Evolutionary conservation across 2,329 filamentous ascomycete species (phyloP), one percentile per base, ranked within the genome.

Genomic region (Alternaria conjuncta): DNA sequence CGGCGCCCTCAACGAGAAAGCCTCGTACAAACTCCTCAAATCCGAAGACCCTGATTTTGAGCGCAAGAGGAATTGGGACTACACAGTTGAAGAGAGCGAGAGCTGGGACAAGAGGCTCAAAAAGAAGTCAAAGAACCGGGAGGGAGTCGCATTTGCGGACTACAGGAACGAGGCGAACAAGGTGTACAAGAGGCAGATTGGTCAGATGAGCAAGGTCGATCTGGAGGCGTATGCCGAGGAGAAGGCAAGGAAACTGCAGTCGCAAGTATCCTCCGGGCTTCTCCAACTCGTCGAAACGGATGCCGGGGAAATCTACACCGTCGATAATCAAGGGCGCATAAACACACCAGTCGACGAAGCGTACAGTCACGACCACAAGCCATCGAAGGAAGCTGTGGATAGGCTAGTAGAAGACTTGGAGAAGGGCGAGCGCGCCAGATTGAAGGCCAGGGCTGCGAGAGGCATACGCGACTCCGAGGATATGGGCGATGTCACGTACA

Each of bases 41-140:
- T 93, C 94, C 5, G 94, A 97, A 74, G 90, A 94, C 2, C 93
- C 92, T 59, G 96, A 98, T 80, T 99, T 98, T 76, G 96, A 99
- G 85, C 92, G 96, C 70, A 97, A 98, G 82, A 90, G 96, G 44
- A 96, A 96, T 2, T 99, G 96, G 96, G 96, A 98, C 83, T 99
- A 96, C 92, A 99, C 96, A 1, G 85, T 95, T 7, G 96, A 99
- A 68, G 96, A 99, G 82, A 92, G 89, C 71, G 96, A 97, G 82
- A 89, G 87, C 70, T 99, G 96, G 96, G 96, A 99, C 80, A 91
- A 90, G 82, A 90, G 94, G 30, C 84, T 96, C 79, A 92, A 91
- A 75, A 97, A 97, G 86, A 96, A 94, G 83, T 88, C 89, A 62
- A 87, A 88, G 18, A 91, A 92, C 74, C 87, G 92, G 66, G 93